Base-by-base conservation (phyloP, 352 stramenopile species). In the Globisporangium parvum region DNA sequence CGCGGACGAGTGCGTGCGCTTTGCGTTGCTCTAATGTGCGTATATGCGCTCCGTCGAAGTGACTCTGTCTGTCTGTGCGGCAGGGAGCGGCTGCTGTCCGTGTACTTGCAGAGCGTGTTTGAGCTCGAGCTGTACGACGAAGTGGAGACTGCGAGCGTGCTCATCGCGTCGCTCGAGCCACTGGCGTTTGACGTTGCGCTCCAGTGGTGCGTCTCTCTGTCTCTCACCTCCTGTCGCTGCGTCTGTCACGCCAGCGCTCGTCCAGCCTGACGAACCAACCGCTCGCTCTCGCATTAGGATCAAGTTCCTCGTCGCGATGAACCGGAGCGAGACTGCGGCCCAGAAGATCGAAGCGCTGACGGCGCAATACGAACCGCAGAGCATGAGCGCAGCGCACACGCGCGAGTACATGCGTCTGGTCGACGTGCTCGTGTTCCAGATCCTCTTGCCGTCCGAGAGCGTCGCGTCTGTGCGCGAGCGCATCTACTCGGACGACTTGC, bases 81-180 rank as follows among this genome's bases (percentile, higher is more conserved):
- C 49, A 89, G 79, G 40, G 76, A 87, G 52, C 72, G 74, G 8
- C 50, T 87, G 39, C 45, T 88, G 51, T 80, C 75, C 0, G 70
- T 90, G 52, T 90, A 90, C 63, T 58, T 88, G 46, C 80, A 87
- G 51, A 62, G 66, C 10, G 55, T 88, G 11, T 90, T 88, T 35
- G 80, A 90, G 47, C 48, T 90, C 57, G 71, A 73, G 17, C 44
- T 72, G 45, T 57, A 81, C 40, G 73, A 76, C 21, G 77, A 90
- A 58, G 65, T 86, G 45, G 73, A 85, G 37, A 82, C 66, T 1
- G 73, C 71, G 6, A 44, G 49, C 6, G 64, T 66, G 17, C 65
- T 90, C 26, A 52, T 71, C 28, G 55, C 66, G 31, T 67, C 66
- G 35, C 80, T 87, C 54, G 41, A 64, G 1, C 76, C 73, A 21